Base-by-base conservation (phyloP, 1,139 yeast species). In the Yamadazyma epiphylla region DNA sequence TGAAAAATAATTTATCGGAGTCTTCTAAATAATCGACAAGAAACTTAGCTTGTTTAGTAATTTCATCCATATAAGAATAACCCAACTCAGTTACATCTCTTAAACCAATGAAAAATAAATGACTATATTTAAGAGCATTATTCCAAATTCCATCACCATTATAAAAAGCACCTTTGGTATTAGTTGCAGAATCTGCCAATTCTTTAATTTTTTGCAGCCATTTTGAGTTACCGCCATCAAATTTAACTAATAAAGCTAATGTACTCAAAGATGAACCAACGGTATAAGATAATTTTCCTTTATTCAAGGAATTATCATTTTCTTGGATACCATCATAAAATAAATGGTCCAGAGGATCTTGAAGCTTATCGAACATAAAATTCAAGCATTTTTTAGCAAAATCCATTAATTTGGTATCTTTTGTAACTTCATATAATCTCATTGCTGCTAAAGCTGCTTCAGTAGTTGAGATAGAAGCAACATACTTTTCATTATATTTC, bases 401-500 rank as follows among this genome's bases (percentile, higher is more conserved):
- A 1, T 35, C 32, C 5, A 56, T 27, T 26, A 52, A 42, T 3
- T 36, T 36, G 3, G 28, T 23, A 25, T 58, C 54, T 4, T 40
- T 26, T 10, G 41, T 46, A 16, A 41, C 31, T 13, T 50, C 48
- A 34, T 51, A 53, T 10, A 58, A 28, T 31, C 47, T 45, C 20
- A 57, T 43, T 0, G 66, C 62, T 8, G 62, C 55, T 29, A 60
- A 47, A 1, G 61, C 64, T 1, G 60, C 55, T 37, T 60, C 67
- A 5, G 49, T 34, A n/a, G 58, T 55, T 9, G 66, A 59, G 17
- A 60, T 60, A 23, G 61, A 55, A 2, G 66, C 60, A 21, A 60
- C 37, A 37, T 60, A 60, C 17, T 38, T 35, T 13, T 29, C 19
- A 11, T 48, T 39, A 19, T 45, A 43, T 25, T 45, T 39, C 66